A percentile compares a stretch with the other conserved stretches of the same genome.
phyloP scores from a whole-genome alignment of 495 filamentous ascomycete genomes.

The Xylaria venustula region DNA sequence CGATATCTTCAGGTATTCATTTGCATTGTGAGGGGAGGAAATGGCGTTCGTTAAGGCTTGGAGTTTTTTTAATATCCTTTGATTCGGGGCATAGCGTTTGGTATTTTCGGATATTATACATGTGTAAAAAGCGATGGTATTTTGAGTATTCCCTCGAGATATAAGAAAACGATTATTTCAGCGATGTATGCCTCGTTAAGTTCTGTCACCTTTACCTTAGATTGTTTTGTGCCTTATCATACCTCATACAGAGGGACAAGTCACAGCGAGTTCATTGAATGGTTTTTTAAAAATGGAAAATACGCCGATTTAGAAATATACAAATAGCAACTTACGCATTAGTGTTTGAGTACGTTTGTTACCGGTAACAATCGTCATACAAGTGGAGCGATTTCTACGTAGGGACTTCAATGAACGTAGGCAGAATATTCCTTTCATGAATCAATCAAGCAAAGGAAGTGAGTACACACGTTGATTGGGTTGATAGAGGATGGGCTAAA shows the following conservation, averaged over 20 bases:
- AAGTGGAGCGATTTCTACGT: no score
- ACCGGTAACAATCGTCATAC: no score
- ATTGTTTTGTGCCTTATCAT: not conserved
- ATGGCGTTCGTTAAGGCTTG: constrained; percentile 22
- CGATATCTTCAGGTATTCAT: not conserved
- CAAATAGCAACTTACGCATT: no score
- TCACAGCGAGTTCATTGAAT: no score
- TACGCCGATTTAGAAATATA: no score
- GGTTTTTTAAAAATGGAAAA: no score
- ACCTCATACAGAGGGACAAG: not conserved
- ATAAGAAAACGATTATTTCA: not conserved
- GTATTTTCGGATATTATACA: constrained; percentile 15
- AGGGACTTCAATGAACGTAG: no score
- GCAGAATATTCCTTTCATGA: no score
- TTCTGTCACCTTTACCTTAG: not conserved
- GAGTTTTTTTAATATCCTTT: constrained; percentile 16
- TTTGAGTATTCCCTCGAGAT: not conserved
- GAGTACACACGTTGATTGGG: no score
- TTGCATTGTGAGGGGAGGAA: constrained; percentile 2
- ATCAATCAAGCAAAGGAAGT: no score
- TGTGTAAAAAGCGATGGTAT: constrained; percentile 6
- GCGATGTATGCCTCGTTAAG: not conserved
- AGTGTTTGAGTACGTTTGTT: no score
- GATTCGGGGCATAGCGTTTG: constrained; percentile 12
- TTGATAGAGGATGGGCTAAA: no score